Evolutionary conservation across 2,329 filamentous ascomycete species (phyloP), one percentile per base, ranked within the genome.

Genomic region (Aaosphaeria pasadenensis): DNA sequence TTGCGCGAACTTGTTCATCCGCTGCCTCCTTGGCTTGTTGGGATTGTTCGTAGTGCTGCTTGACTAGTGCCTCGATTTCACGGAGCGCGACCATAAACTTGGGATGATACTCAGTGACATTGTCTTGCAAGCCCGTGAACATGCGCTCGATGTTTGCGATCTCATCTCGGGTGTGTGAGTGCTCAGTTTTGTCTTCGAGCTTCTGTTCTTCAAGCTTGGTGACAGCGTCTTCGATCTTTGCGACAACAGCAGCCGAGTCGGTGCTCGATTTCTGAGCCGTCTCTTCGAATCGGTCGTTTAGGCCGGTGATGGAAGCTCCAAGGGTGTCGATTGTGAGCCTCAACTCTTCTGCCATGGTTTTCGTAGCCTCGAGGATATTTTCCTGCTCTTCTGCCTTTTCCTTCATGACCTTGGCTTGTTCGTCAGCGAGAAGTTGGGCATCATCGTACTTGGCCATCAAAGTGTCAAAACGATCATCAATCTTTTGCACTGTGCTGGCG

Each of bases 391-490:
- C 73, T 31, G 89, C 84, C 49, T 88, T 86, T 54, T 88, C 85
- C 58, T 92, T 89, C 46, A 84, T 83, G 32, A 86, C 80, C 55
- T 85, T 84, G 43, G 85, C 81, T 58, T 88, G 88, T 42, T 88
- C 86, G 40, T 95, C 88, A 30, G 89, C 80, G 6, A 83, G 76
- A 17, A 80, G 74, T 62, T 95, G 88, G 53, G 91, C 86, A 51
- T 94, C 89, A 47, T 96, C 91, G 62, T 96, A 95, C 67, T 95
- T 96, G 57, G 80, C 77, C 67, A 95, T 83, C 28, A 99, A 77
- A 55, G 91, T 88, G 49, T 82, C 81, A 57, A 96, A 84, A 65
- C 90, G 91, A 61, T 91, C 87, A 52, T 96, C 83, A 36, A 86
- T 74, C 69, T 83, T 84, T 44, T 74, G 70, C 4, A 74, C 72